These are phyloP conservation scores for Xylariaceae sp. DNA, from an alignment of 2,329 filamentous ascomycete genomes.

Conservation along the genomic window DNA sequence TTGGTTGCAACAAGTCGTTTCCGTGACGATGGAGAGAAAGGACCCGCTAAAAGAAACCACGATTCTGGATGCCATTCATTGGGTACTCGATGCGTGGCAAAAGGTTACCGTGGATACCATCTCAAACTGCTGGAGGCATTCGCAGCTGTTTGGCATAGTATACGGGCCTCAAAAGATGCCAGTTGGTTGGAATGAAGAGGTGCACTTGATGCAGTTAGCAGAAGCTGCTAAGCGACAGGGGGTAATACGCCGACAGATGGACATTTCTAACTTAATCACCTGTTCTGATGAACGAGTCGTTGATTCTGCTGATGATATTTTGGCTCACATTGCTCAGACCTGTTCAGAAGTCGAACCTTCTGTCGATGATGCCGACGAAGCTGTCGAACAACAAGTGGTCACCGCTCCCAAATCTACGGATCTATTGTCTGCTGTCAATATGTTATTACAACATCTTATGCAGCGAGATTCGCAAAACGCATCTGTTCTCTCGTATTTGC, in stretches of 20 bases:
- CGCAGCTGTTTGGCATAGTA: background rate
- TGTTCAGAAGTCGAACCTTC: background rate
- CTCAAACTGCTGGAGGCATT: background rate
- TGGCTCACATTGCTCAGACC: background rate
- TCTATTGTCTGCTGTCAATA: too few species aligned
- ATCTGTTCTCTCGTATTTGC: too few species aligned
- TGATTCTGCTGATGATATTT: background rate
- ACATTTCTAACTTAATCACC: background rate
- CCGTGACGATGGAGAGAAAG: background rate
- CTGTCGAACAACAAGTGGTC: background rate
- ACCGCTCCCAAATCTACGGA: too few species aligned
- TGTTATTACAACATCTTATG: too few species aligned
- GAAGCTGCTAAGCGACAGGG: background rate
- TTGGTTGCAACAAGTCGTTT: background rate
- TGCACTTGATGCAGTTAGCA: background rate
- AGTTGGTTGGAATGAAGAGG: background rate
- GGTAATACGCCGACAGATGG: background rate
- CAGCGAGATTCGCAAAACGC: too few species aligned
- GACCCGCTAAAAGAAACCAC: background rate
- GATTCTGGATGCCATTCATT: background rate
- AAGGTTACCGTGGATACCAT: background rate
- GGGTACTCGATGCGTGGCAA: background rate
- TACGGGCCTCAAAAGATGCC: background rate
- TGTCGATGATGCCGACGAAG: background rate
- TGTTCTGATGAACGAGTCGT: background rate